Evolutionary conservation across 2,329 filamentous ascomycete species (phyloP), one percentile per base, ranked within the genome.

Genomic region (Neobulgaria alba): DNA sequence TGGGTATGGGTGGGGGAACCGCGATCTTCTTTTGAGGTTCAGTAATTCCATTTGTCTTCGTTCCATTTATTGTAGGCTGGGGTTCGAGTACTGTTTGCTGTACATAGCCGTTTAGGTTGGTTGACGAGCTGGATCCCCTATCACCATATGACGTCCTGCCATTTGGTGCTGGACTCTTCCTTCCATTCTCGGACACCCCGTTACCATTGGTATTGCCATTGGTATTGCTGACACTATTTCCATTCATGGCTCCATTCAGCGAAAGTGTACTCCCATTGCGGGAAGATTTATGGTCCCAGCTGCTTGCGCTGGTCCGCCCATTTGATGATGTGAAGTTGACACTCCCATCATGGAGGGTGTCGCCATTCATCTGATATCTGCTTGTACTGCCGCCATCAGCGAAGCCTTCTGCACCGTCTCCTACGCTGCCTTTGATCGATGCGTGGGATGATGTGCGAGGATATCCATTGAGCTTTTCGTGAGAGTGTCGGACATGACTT

Each of bases 251-350:
- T 9, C 51, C 57, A 46, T 56, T 58, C 10, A 57, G 46, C 5
- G 58, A 59, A 14, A 54, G 37, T 29, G 49, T 46, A 42, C 57
- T 58, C 3, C 51, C 54, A 44, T 57, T 60, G 14, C 48, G 47
- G 10, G 53, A 57, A 26, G 53, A 52, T 33, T 47, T 52, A 32
- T 56, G 46, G 31, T 60, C 57, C 55, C 54, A 58, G 36, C 55
- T 65, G 47, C 66, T 69, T 29, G 60, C 61, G 36, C 64, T 66
- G 42, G 68, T 65, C 52, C 67, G 68, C 49, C 71, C 75, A 57
- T 80, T 79, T 51, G 72, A 69, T 51, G 72, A 69, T 56, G 76
- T 56, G 29, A 75, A 71, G 60, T 68, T 74, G 64, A 79, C 73
- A 62, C 71, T 79, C 56, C 75, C 71, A 36, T 59, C 55, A 39